Conservation (phyloP, 169 alveolate species). For the Eimeria praecox region DNA sequence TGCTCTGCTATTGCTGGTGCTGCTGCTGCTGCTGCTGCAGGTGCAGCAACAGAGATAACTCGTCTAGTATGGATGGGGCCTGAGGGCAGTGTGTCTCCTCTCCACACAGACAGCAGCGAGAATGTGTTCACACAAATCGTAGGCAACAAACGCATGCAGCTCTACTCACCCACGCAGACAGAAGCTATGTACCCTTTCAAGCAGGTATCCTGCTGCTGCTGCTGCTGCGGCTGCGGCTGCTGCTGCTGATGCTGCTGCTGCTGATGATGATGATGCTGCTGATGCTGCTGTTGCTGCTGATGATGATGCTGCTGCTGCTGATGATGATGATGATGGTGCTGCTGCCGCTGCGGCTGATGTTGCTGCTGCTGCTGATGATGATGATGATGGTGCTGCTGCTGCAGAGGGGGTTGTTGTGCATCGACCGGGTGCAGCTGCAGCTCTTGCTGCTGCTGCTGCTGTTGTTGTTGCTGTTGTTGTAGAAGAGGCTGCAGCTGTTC, state of each 20-base stretch:
- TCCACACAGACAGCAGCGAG: conserved; percentile 80
- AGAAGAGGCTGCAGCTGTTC: too few relatives aligned
- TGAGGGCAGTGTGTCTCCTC: conserved; percentile 79
- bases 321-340: not conserved
- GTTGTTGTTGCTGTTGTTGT: too few relatives aligned
- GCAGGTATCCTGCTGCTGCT: conserved; percentile 72
- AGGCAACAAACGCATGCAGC: conserved; percentile 78
- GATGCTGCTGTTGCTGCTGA: conserved; percentile 39
- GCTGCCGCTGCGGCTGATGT: conserved; percentile 45
- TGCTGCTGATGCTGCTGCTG: conserved; percentile 30
- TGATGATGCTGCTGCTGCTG: conserved; percentile 8
- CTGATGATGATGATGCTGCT: conserved; percentile 25
- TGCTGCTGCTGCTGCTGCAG: conserved; percentile 75
- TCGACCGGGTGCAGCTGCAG: too few relatives aligned
- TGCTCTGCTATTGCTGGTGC: conserved; percentile 25
- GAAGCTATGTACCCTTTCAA: conserved; percentile 77
- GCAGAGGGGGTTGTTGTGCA: too few relatives aligned
- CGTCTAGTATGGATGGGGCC: conserved; percentile 84
- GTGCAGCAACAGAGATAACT: not conserved
- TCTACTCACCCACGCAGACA: conserved; percentile 67
- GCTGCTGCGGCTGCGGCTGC: conserved; percentile 27
- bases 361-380: conserved; percentile 35
- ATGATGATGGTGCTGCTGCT: conserved; percentile 30
- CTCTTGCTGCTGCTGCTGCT: too few relatives aligned
- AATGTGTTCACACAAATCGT: conserved; percentile 77